Percentiles rank a stretch among this genome's conserved stretches.
phyloP scores from a whole-genome alignment of 768 basidiomycete genomes.

The Pleurotus pulmonarius region DNA sequence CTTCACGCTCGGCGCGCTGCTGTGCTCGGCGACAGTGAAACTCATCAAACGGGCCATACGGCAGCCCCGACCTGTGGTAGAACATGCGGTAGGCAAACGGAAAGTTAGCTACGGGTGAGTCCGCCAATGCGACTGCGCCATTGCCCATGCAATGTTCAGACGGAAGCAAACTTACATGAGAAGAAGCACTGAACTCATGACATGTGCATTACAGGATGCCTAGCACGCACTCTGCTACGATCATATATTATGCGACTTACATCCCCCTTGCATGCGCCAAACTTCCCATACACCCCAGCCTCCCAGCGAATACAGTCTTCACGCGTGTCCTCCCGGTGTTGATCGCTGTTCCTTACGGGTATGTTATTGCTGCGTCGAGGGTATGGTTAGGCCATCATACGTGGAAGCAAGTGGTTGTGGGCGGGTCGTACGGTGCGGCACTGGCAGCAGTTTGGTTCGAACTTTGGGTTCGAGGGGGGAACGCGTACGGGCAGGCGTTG shows the following conservation, averaged over 20 bases:
- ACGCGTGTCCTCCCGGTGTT: conserved; percentile 42
- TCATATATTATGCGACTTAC: conserved; percentile 62
- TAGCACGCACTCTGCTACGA: conserved; percentile 73
- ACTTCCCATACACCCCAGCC: conserved; percentile 55
- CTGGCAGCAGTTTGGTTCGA: conserved; percentile 56
- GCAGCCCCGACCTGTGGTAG: conserved; percentile 54
- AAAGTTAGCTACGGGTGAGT: conserved; percentile 69
- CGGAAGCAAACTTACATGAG: too few species aligned
- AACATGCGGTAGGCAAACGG: conserved; percentile 15
- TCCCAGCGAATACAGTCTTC: conserved; percentile 31
- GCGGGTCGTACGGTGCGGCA: conserved; percentile 48
- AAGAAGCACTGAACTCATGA: too few species aligned
- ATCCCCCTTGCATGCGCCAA: conserved; percentile 51
- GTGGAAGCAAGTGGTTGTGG: conserved; percentile 61
- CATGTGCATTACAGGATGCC: conserved; percentile 57
- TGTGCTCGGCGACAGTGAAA: conserved; percentile 58
- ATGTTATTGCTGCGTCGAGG: conserved; percentile 55
- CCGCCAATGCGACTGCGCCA: too few species aligned
- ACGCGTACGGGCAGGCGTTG: conserved; percentile 14
- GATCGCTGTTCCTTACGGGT: conserved; percentile 52
- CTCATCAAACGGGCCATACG: conserved; percentile 54
- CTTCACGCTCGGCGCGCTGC: conserved; percentile 53
- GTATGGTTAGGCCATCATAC: conserved; percentile 80
- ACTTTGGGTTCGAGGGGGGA: conserved; percentile 42
- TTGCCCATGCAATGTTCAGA: too few species aligned